These are phyloP conservation scores for Graphilbum fragrans DNA, from an alignment of 2,329 filamentous ascomycete species.

Conservation along the genomic window DNA sequence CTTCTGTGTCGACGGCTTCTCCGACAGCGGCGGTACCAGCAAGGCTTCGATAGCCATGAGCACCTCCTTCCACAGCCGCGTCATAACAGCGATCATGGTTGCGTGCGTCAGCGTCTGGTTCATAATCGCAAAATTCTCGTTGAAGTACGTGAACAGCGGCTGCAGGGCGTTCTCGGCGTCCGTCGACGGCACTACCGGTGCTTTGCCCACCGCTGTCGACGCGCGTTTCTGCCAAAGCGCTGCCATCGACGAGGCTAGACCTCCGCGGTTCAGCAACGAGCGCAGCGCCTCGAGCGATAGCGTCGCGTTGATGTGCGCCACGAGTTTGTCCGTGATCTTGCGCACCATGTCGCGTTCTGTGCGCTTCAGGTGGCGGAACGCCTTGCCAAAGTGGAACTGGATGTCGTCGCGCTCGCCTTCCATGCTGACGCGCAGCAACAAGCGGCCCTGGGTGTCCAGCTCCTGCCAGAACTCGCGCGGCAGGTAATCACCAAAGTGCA, in stretches of 20 bases:
- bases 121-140: slow-evolving; percentile 99
- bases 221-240: slow-evolving; percentile 53
- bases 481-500: slow-evolving; percentile 91
- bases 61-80: slow-evolving; percentile 93
- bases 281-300: slow-evolving; percentile 74
- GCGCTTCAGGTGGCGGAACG: slow-evolving; percentile 87
- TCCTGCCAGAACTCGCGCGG: slow-evolving; percentile 97
- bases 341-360: slow-evolving; percentile 97
- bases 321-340: slow-evolving; percentile 96
- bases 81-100: slow-evolving; percentile 99
- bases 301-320: slow-evolving; percentile 81
- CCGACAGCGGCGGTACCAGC: slow-evolving; percentile 84
- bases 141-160: slow-evolving; percentile 85
- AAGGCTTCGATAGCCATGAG: slow-evolving; percentile 81
- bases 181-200: slow-evolving; percentile 40
- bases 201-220: slow-evolving; percentile 19
- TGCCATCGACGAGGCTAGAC: slow-evolving; percentile 43
- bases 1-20: slow-evolving; percentile 81
- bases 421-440: slow-evolving; percentile 91
- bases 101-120: slow-evolving; percentile 88
- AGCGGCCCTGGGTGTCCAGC: slow-evolving; percentile 83
- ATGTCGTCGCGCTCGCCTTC: slow-evolving; percentile 97
- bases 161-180: slow-evolving; percentile 74
- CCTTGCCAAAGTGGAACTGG: slow-evolving; percentile 95
- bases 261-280: slow-evolving; percentile 52